Base-by-base conservation (phyloP, 345 rosid genomes). In the Brassica rapa region DNA sequence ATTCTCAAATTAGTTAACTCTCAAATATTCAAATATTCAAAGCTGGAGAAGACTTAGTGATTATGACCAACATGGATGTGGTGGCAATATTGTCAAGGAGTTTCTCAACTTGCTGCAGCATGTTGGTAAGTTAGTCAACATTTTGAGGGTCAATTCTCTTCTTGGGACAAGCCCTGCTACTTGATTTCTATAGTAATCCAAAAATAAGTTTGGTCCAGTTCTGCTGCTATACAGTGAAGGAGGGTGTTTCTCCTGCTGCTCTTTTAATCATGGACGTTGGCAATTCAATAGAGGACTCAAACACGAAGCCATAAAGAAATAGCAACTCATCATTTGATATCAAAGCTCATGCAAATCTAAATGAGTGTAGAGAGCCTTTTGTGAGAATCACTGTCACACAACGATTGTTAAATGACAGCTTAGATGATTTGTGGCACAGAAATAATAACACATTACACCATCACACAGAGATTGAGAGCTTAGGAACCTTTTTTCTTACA, bases 71-170 rank as follows among this genome's bases (percentile, higher is more conserved):
- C 19, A 19, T 19, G 53, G 53, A 43, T 43, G 53, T 43, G n/a
- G 51, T 43, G 51, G 51, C 79, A 66, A 63, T 79, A 70, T 55
- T 39, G 71, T 74, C 62, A 74, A 74, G 75, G 5, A 80, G 1
- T 30, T 62, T 69, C 83, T 80, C 75, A 70, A 80, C 41, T 29
- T 80, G 71, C 66, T 63, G 76, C 71, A 70, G 67, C 72, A 41
- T 80, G 15, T 74, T 30, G 76, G 8, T 23, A 46, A 80, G 43
- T 80, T 69, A 68, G 23, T 74, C 30, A 75, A 75, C 53, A 43
- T 43, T 41, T 14, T 24, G 46, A 43, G 62, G 46, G 15, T 49
- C 69, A 3, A 19, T 19, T 72, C 64, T 79, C 77, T 72, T 73
- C 33, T 37, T 61, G 66, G 49, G 82, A 67, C 65, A 21, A 78